Percentiles rank a stretch among this genome's conserved stretches.
These are phyloP conservation scores for Carex littledalei DNA, from an alignment of 176 grass and related monocot genomes.

Conservation along the genomic window DNA sequence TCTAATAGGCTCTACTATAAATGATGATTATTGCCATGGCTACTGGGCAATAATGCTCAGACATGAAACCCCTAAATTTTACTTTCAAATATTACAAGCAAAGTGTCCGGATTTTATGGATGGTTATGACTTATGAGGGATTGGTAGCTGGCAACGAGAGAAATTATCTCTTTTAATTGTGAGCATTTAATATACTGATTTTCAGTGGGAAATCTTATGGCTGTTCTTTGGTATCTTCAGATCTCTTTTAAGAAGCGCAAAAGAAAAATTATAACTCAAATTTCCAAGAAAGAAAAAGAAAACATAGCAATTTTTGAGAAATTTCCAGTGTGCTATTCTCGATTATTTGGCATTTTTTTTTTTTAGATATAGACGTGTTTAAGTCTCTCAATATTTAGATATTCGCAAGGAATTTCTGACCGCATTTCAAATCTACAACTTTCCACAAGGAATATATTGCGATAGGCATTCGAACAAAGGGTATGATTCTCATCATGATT, in stretches of 20 bases:
- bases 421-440: no score
- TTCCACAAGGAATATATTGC: no score
- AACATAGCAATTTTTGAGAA: background rate
- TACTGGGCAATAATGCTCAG: background rate
- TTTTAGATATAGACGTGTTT: no score
- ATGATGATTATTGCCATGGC: background rate
- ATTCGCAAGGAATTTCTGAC: no score
- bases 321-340: background rate
- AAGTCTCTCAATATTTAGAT: no score
- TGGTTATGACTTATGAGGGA: background rate
- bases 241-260: background rate
- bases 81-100: background rate
- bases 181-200: background rate
- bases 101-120: background rate
- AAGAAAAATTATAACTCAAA: background rate
- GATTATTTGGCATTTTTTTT: no score
- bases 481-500: no score
- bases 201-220: background rate
- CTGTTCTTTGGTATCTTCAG: background rate
- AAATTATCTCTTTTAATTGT: background rate
- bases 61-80: background rate
- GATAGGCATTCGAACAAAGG: no score
- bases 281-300: background rate
- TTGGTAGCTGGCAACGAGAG: background rate
- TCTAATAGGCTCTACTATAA: background rate